Evolutionary conservation across 805 yeast species (phyloP).

Genomic region (Pichia deserticola): DNA sequence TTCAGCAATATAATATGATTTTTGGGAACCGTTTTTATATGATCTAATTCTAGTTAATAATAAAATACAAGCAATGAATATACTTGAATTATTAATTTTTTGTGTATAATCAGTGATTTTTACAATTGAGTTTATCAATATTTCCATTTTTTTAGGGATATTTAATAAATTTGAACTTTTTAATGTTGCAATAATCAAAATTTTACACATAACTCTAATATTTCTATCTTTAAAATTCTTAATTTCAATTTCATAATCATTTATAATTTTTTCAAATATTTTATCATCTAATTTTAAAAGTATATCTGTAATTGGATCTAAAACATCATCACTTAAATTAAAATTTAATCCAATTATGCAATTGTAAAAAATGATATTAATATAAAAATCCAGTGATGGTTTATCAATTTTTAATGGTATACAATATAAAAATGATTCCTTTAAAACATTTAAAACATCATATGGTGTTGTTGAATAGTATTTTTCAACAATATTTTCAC

Average conservation of each 20-base stretch:
- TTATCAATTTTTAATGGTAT: conserved; percentile 13
- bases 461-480: conserved; percentile 30
- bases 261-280: conserved; percentile 1
- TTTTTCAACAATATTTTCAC: conserved; percentile 35
- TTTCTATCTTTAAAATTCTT: conserved; percentile 1
- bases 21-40: neutral
- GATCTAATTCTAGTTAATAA: conserved; percentile 4
- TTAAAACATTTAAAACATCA: conserved; percentile 16
- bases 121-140: neutral
- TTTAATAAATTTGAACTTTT: neutral
- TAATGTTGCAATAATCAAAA: neutral
- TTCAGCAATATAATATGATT: neutral
- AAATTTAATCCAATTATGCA: conserved; percentile 10
- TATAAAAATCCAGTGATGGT: conserved; percentile 10
- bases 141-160: neutral
- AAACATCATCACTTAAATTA: conserved; percentile 5
- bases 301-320: conserved; percentile 5
- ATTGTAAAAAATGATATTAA: conserved; percentile 13
- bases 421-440: conserved; percentile 14
- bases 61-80: conserved; percentile 2
- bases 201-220: neutral
- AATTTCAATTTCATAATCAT: conserved; percentile 1
- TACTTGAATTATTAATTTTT: neutral
- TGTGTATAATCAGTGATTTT: conserved; percentile 1
- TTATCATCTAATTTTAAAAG: conserved; percentile 5